Conservation (phyloP, 2,329 filamentous ascomycete genomes). For the Periconia macrospinosa region DNA sequence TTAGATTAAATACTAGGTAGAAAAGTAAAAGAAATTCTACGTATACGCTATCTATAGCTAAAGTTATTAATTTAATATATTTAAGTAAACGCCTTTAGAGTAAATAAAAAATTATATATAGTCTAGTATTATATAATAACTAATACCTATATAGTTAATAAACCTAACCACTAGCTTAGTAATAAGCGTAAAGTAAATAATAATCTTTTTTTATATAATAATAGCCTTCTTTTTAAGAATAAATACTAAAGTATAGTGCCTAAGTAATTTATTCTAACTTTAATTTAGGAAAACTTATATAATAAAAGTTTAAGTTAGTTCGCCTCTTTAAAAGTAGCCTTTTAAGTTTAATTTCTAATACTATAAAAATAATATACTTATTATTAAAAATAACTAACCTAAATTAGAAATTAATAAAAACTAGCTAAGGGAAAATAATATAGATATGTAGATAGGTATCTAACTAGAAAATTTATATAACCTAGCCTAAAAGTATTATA, state of each 20-base stretch:
- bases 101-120: conserved; percentile 4
- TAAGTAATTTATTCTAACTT: conserved; percentile 3
- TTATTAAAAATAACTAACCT: conserved; percentile 12
- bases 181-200: conserved; percentile 3
- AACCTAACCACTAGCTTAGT: conserved; percentile 11
- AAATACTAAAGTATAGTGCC: conserved; percentile 1
- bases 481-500: conserved; percentile 2
- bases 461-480: conserved; percentile 6
- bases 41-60: conserved; percentile 4
- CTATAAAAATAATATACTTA: conserved; percentile 12
- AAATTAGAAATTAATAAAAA: conserved; percentile 7
- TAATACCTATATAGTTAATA: conserved; percentile 10
- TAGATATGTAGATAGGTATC: conserved; percentile 7
- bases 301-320: conserved; percentile 10
- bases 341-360: conserved; percentile 19
- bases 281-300: conserved; percentile 5
- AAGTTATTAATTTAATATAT: conserved; percentile 10
- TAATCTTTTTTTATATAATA: conserved; percentile 3
- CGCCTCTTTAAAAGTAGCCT: conserved; percentile 5
- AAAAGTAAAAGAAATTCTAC: conserved; percentile 5
- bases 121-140: conserved; percentile 6
- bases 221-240: background rate
- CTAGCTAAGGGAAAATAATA: conserved; percentile 7
- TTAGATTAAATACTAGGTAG: conserved; percentile 7
- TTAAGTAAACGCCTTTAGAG: conserved; percentile 13